Evolutionary conservation across 768 basidiomycete genomes (phyloP).

Genomic region (Collybiopsis luxurians): DNA sequence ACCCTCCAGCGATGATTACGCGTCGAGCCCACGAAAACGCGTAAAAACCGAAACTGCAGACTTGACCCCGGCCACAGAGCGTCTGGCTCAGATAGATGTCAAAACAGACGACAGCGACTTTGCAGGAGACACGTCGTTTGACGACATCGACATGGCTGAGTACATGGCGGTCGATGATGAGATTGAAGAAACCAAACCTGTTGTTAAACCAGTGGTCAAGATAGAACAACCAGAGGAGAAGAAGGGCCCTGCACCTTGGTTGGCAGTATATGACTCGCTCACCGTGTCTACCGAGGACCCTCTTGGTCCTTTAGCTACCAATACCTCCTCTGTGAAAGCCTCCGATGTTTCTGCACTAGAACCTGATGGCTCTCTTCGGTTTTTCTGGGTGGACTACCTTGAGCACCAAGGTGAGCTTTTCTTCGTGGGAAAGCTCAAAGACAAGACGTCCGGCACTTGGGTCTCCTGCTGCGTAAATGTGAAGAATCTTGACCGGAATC

Average conservation of each 20-base stretch:
- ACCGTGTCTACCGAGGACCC: constrained; percentile 58
- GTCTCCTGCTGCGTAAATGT: constrained; percentile 87
- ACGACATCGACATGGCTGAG: constrained; percentile 59
- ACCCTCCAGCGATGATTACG: constrained; percentile 57
- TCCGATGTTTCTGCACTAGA: constrained; percentile 63
- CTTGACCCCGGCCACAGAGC: constrained; percentile 55
- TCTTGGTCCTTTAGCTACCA: constrained; percentile 45
- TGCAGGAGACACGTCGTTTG: constrained; percentile 39
- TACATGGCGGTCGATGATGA: constrained; percentile 61
- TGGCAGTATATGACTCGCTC: constrained; percentile 73
- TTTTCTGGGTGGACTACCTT: constrained; percentile 97
- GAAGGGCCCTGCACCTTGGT: constrained; percentile 49
- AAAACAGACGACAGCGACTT: constrained; percentile 47
- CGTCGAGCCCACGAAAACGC: constrained; percentile 73
- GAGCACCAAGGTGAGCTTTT: constrained; percentile 83
- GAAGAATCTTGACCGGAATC: constrained; percentile 82
- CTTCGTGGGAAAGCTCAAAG: constrained; percentile 89
- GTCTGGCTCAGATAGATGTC: constrained; percentile 59
- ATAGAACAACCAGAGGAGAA: constrained; percentile 42
- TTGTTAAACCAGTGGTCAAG: constrained; percentile 12
- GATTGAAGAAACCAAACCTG: constrained; percentile 25
- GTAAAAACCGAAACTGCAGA: constrained; percentile 40
- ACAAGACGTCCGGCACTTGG: constrained; percentile 66
- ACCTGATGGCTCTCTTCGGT: constrained; percentile 77
- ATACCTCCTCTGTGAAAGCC: constrained; percentile 32